Conservation (phyloP, 305 asterid species). For the Fraxinus angustifolia region DNA sequence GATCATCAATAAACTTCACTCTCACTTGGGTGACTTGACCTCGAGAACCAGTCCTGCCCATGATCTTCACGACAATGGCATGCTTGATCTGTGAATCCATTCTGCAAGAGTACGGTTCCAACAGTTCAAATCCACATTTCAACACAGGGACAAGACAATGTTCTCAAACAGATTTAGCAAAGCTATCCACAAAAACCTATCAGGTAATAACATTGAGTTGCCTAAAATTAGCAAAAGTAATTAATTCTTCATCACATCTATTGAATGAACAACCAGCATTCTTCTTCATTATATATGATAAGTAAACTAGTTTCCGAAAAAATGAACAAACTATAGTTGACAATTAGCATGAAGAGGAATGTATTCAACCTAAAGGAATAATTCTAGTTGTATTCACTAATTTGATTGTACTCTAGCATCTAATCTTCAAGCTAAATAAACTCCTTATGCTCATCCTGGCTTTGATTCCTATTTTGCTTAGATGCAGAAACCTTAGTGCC, state of each 20-base stretch:
- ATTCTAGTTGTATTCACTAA: neutral
- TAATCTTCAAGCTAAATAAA: neutral
- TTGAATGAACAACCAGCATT: neutral
- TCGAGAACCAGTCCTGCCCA: neutral
- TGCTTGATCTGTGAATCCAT: too few species aligned
- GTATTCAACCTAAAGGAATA: neutral
- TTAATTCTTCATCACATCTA: neutral
- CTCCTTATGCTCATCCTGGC: neutral
- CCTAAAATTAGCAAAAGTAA: neutral
- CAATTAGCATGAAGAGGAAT: neutral
- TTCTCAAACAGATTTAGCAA: too few species aligned
- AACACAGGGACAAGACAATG: too few species aligned
- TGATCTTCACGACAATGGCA: too few species aligned
- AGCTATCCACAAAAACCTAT: too few species aligned
- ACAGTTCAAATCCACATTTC: too few species aligned
- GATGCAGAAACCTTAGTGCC: neutral
- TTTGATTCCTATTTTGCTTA: neutral
- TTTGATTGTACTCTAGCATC: neutral
- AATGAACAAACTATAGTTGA: neutral
- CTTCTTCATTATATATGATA: neutral
- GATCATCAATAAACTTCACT: conserved; percentile 9
- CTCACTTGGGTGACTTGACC: conserved; percentile 17
- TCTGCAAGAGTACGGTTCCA: too few species aligned
- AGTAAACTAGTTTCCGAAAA: neutral
- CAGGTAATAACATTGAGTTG: too few species aligned